phyloP scores from a whole-genome alignment of 805 yeast genomes.

The Pichia deserticola region DNA sequence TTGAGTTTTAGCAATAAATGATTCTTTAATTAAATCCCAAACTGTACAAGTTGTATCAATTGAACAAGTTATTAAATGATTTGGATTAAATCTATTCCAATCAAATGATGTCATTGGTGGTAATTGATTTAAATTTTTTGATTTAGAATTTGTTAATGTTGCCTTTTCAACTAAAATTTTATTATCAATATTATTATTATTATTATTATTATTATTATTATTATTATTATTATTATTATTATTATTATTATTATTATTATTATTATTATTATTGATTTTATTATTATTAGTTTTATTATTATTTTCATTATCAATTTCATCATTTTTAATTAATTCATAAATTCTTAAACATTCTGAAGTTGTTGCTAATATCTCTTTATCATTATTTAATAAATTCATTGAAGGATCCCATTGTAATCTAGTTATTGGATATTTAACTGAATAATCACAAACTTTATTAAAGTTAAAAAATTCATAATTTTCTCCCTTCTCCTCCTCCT shows the following conservation, averaged over 20 bases:
- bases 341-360: conserved; percentile 66
- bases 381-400: conserved; percentile 21
- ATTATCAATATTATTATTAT: background rate
- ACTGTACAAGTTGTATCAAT: conserved; percentile 96
- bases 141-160: conserved; percentile 34
- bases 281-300: conserved; percentile 9
- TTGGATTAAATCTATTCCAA: conserved; percentile 74
- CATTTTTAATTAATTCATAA: conserved; percentile 19
- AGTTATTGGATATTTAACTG: conserved; percentile 63
- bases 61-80: conserved; percentile 70
- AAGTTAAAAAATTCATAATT: conserved; percentile 15
- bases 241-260: background rate
- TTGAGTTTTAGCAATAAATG: conserved; percentile 75
- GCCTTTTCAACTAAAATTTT: conserved; percentile 31
- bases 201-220: conserved; percentile 7
- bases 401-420: conserved; percentile 67
- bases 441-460: conserved; percentile 12
- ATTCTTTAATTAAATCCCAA: conserved; percentile 72
- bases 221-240: background rate
- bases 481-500: conserved; percentile 16
- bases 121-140: conserved; percentile 39
- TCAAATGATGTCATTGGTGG: conserved; percentile 94
- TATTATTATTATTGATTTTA: background rate
- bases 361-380: conserved; percentile 48
- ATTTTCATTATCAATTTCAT: background rate